phyloP scores from a whole-genome alignment of 169 alveolate species.

The Perkinsus marinus region DNA sequence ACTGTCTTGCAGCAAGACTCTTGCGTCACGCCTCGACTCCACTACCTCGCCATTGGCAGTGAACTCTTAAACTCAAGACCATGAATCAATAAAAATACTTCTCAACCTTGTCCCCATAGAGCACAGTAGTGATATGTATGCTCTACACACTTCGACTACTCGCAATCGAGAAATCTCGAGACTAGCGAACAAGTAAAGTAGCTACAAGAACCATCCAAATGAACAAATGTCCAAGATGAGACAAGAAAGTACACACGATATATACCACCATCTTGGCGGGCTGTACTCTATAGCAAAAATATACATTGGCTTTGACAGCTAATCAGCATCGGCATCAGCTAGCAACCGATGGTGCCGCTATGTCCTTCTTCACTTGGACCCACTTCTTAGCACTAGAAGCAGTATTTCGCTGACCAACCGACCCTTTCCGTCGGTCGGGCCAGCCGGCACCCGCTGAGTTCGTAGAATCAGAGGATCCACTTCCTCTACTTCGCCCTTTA shows the following conservation, averaged over 20 bases:
- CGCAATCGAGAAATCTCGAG: neutral
- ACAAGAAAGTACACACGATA: neutral
- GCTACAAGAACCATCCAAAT: neutral
- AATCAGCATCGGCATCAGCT: neutral
- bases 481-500: neutral
- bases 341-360: neutral
- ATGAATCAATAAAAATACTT: too few species aligned
- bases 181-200: neutral
- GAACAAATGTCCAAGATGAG: neutral
- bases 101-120: too few species aligned
- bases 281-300: neutral
- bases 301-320: neutral
- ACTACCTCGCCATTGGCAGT: too few species aligned
- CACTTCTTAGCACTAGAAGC: neutral
- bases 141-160: neutral
- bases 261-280: neutral
- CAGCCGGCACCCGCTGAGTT: neutral
- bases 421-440: neutral
- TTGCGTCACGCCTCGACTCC: too few species aligned
- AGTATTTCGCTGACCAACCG: neutral
- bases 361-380: neutral
- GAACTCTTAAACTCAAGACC: too few species aligned
- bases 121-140: too few species aligned
- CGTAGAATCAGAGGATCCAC: neutral
- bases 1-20: too few species aligned